A percentile compares a stretch with the other conserved stretches of the same genome.
phyloP scores from a whole-genome alignment of 2,329 filamentous ascomycete genomes.

The Bisporella sp. region DNA sequence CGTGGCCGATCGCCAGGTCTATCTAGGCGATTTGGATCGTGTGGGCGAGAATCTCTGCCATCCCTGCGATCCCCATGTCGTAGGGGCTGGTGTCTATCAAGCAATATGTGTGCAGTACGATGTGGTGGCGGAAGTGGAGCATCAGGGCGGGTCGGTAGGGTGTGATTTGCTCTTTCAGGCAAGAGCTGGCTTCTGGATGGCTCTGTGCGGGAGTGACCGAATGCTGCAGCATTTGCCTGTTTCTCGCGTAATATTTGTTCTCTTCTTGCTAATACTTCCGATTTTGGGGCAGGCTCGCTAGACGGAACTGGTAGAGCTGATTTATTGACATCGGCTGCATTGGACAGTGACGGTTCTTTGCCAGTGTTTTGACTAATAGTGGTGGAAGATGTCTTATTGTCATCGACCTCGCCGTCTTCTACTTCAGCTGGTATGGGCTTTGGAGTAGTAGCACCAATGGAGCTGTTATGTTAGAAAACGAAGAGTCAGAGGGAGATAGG shows the following conservation, averaged over 20 bases:
- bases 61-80: slow-evolving; percentile 26
- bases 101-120: slow-evolving; percentile 6
- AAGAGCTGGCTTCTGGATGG: slow-evolving; percentile 7
- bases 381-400: slow-evolving; percentile 37
- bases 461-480: slow-evolving; percentile 20
- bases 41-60: slow-evolving; percentile 8
- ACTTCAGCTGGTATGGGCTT: slow-evolving; percentile 37
- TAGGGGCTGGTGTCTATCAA: slow-evolving; percentile 21
- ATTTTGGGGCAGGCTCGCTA: slow-evolving; percentile 16
- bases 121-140: slow-evolving; percentile 20
- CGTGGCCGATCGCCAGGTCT: slow-evolving; percentile 24
- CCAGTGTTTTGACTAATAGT: neutral
- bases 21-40: slow-evolving; percentile 18
- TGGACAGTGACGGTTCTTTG: neutral
- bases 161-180: slow-evolving; percentile 17
- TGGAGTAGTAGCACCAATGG: slow-evolving; percentile 25
- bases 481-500: neutral
- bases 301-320: slow-evolving; percentile 4
- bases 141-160: slow-evolving; percentile 26
- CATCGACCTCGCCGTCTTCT: slow-evolving; percentile 69
- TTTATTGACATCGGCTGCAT: slow-evolving; percentile 1
- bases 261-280: slow-evolving; percentile 20
- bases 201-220: slow-evolving; percentile 20
- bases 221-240: slow-evolving; percentile 15
- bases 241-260: slow-evolving; percentile 23